Conservation (phyloP, 352 stramenopile genomes). For the Bremia lactucae region DNA sequence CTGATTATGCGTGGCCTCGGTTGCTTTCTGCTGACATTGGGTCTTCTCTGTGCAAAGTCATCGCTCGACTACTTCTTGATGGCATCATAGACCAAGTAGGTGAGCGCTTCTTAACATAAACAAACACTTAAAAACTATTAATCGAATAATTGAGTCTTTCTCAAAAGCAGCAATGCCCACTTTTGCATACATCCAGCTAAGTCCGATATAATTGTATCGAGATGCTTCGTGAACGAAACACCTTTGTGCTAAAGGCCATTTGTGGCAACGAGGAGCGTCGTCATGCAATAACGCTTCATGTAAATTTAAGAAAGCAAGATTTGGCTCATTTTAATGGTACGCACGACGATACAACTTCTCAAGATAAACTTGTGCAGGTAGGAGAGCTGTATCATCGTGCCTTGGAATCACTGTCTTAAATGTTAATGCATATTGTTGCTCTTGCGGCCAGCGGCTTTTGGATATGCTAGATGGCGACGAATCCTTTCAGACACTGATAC, state of each 20-base stretch:
- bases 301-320: slow-evolving; percentile 49
- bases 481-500: slow-evolving; percentile 41
- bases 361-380: slow-evolving; percentile 30
- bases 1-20: slow-evolving; percentile 78
- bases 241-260: slow-evolving; percentile 40
- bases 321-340: slow-evolving; percentile 40
- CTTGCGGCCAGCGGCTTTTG: slow-evolving; percentile 23
- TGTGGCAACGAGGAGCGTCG: slow-evolving; percentile 30
- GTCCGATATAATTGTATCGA: slow-evolving; percentile 1
- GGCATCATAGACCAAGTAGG: slow-evolving; percentile 27
- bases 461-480: slow-evolving; percentile 39
- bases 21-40: slow-evolving; percentile 73
- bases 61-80: slow-evolving; percentile 77
- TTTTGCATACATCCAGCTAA: slow-evolving; percentile 2
- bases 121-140: neutral
- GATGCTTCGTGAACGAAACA: slow-evolving; percentile 53
- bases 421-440: neutral
- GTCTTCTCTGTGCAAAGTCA: slow-evolving; percentile 75
- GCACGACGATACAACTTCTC: slow-evolving; percentile 3
- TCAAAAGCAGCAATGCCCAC: too few species aligned
- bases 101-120: too few species aligned
- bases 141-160: too few species aligned
- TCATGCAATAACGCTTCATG: slow-evolving; percentile 45
- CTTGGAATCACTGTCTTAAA: neutral
- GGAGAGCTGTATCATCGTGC: neutral